Conservation (phyloP, 495 filamentous ascomycete genomes). For the Penicillium antarcticum region DNA sequence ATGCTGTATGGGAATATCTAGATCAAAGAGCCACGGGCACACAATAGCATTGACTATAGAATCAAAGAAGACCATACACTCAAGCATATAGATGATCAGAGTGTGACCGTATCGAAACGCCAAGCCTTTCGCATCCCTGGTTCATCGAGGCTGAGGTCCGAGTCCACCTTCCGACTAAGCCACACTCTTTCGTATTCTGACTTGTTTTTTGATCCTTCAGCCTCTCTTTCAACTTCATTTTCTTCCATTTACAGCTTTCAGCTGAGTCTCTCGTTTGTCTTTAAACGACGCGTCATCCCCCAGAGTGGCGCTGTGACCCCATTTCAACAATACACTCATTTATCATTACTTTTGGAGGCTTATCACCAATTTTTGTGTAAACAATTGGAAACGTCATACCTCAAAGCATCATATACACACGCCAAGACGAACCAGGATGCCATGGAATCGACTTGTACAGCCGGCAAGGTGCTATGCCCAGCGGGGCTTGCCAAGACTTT, state of each 20-base stretch:
- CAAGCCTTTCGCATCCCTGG: conserved; percentile 12
- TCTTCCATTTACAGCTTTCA: neutral
- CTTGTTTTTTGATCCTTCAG: conserved; percentile 1
- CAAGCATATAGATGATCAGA: too few species aligned
- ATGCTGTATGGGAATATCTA: too few species aligned
- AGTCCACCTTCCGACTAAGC: conserved; percentile 16
- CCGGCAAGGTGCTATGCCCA: conserved; percentile 20
- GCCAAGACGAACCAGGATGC: conserved; percentile 16
- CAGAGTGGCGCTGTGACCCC: conserved; percentile 13
- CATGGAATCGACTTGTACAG: conserved; percentile 20
- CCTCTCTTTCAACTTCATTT: conserved; percentile 14
- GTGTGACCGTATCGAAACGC: conserved; percentile 7
- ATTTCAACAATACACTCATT: conserved; percentile 4
- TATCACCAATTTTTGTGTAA: too few species aligned
- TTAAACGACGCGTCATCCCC: conserved; percentile 8
- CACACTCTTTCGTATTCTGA: conserved; percentile 12
- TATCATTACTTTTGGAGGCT: neutral
- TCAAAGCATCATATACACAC: neutral
- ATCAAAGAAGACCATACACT: too few species aligned
- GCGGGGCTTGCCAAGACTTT: conserved; percentile 15
- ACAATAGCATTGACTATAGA: too few species aligned
- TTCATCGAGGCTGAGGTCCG: conserved; percentile 10
- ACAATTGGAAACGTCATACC: neutral
- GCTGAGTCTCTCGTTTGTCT: conserved; percentile 10
- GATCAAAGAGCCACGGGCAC: too few species aligned